These are phyloP conservation scores for Sextonia rubra DNA, from an alignment of 164 flowering plant species.

Conservation along the genomic window DNA sequence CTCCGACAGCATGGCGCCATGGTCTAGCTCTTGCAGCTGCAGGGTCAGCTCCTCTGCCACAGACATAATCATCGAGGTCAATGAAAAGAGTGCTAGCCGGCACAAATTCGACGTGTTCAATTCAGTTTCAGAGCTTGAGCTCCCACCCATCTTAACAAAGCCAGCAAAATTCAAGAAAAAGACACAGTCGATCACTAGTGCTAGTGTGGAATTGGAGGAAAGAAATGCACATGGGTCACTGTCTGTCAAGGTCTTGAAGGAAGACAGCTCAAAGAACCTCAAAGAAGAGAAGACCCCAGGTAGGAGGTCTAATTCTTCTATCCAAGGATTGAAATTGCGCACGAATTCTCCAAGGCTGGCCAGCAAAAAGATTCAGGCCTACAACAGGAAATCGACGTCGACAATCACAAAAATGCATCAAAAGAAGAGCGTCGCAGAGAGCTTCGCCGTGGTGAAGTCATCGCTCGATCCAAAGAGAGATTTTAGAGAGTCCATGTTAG, in stretches of 20 bases:
- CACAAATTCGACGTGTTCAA: slow-evolving; percentile 26
- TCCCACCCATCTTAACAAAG: slow-evolving; percentile 52
- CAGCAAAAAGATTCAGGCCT: slow-evolving; percentile 22
- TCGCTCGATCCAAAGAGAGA: slow-evolving; percentile 66
- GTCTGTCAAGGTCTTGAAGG: slow-evolving; percentile 24
- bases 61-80: slow-evolving; percentile 48
- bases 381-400: slow-evolving; percentile 26
- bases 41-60: slow-evolving; percentile 32
- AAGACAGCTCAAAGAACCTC: slow-evolving; percentile 16
- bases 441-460: slow-evolving; percentile 68
- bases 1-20: background rate
- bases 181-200: slow-evolving; percentile 6
- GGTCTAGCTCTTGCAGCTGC: slow-evolving; percentile 32
- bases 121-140: slow-evolving; percentile 30
- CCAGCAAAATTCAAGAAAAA: slow-evolving; percentile 25
- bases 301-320: slow-evolving; percentile 13
- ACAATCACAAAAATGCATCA: slow-evolving; percentile 5
- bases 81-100: slow-evolving; percentile 9
- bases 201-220: slow-evolving; percentile 16
- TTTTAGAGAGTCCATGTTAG: slow-evolving; percentile 87
- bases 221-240: slow-evolving; percentile 10
- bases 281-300: slow-evolving; percentile 21
- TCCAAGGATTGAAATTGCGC: slow-evolving; percentile 43
- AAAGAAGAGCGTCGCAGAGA: slow-evolving; percentile 43
- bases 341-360: slow-evolving; percentile 53